Percentiles rank a stretch among this genome's conserved stretches.
Evolutionary conservation across 331 rosid genomes (phyloP).

Genomic region (Erythrophleum ivorense): DNA sequence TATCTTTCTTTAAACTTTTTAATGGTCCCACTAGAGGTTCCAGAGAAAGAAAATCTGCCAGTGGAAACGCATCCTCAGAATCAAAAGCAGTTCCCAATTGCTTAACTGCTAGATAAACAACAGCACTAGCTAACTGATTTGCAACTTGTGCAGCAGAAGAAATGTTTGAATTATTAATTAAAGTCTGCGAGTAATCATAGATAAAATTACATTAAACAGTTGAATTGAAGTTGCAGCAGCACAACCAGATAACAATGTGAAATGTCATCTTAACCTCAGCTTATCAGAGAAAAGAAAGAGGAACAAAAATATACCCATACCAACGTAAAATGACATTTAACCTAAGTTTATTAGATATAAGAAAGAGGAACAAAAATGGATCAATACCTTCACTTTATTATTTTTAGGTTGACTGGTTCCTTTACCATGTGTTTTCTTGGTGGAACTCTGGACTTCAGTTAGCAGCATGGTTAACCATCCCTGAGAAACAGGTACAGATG

Average conservation of each 20-base stretch:
- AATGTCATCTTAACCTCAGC: conserved; percentile 22
- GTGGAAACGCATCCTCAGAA: conserved; percentile 65
- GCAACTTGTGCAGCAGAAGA: conserved; percentile 76
- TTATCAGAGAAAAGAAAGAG: background rate
- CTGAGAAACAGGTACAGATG: conserved; percentile 78
- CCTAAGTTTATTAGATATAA: background rate
- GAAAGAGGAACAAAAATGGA: conserved; percentile 24
- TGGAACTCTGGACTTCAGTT: conserved; percentile 61
- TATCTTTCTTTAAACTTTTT: conserved; percentile 70
- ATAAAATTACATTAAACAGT: conserved; percentile 31
- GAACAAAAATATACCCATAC: background rate
- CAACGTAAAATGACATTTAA: background rate
- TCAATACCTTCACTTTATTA: conserved; percentile 81
- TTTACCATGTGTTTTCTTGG: conserved; percentile 65
- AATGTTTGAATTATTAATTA: conserved; percentile 78
- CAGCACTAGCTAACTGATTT: conserved; percentile 78
- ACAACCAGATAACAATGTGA: conserved; percentile 21
- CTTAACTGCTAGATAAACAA: conserved; percentile 79
- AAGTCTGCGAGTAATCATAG: conserved; percentile 70
- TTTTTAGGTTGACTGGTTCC: conserved; percentile 63
- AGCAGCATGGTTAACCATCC: conserved; percentile 88
- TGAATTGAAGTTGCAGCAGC: conserved; percentile 35
- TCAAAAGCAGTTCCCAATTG: conserved; percentile 57
- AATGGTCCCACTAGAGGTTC: conserved; percentile 81
- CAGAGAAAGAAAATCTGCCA: conserved; percentile 77